Percentiles rank a stretch among this genome's conserved stretches.
Evolutionary conservation across 164 flowering plant species (phyloP).

Genomic region (Vitis labrusca): DNA sequence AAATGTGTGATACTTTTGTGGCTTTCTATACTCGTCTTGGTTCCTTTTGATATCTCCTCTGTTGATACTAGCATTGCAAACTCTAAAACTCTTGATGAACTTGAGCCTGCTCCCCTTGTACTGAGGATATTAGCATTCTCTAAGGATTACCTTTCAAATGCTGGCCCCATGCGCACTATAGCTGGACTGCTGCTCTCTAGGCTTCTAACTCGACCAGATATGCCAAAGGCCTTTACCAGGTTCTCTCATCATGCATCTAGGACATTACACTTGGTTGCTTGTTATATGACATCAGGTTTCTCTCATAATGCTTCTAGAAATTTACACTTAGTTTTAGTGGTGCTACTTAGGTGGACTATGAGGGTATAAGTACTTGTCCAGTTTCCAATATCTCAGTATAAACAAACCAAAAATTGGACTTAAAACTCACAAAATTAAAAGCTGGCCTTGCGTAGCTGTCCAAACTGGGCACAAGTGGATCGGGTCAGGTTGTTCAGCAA

Average conservation of each 20-base stretch:
- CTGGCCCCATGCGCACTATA: conserved; percentile 92
- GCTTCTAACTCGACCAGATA: conserved; percentile 95
- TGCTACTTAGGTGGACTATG: background rate
- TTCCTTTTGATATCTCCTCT: conserved; percentile 94
- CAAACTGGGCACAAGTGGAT: background rate
- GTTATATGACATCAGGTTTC: background rate
- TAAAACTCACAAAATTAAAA: background rate
- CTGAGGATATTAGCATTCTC: conserved; percentile 57
- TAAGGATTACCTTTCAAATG: conserved; percentile 83
- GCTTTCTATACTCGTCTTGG: conserved; percentile 91
- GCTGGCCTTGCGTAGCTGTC: background rate
- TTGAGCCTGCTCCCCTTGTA: conserved; percentile 75
- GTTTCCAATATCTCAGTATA: background rate
- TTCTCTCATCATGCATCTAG: conserved; percentile 11
- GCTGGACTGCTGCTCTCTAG: conserved; percentile 79
- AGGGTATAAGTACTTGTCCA: background rate
- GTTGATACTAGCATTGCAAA: conserved; percentile 79
- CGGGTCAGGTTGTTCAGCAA: background rate
- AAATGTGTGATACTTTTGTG: conserved; percentile 85
- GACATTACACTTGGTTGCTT: background rate
- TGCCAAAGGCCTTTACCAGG: conserved; percentile 81
- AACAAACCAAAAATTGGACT: background rate
- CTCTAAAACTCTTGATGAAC: conserved; percentile 22
- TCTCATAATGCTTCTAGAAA: too few species aligned
- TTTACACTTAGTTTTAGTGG: too few species aligned